Conservation (phyloP, 305 asterid species). For the Fraxinus ornus region DNA sequence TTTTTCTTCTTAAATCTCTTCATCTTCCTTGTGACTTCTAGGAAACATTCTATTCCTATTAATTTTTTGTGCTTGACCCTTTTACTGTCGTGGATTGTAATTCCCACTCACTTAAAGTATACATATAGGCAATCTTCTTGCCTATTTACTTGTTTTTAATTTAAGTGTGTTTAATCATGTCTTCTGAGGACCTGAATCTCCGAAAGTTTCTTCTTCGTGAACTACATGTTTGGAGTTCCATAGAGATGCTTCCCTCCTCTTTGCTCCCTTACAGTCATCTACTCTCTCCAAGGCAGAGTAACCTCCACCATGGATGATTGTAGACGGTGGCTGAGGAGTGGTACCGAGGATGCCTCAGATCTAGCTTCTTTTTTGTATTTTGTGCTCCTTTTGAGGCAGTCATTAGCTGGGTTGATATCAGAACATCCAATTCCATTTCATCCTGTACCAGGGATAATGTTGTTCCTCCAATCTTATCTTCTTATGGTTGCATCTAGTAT, state of each 20-base stretch:
- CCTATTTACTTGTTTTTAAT: not conserved
- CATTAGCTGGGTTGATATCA: not conserved
- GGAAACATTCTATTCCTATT: not conserved
- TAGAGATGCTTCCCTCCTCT: not conserved
- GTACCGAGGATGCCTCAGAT: not conserved
- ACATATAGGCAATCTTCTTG: not conserved
- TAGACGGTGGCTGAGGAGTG: not conserved
- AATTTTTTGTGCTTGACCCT: not conserved
- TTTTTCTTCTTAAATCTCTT: not conserved
- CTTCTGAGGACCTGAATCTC: not conserved
- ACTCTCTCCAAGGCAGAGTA: not conserved
- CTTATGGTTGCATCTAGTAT: not conserved
- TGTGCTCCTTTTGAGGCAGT: not conserved
- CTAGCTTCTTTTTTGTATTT: not conserved
- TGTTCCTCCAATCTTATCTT: not conserved
- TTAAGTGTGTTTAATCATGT: not conserved
- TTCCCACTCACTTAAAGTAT: not conserved
- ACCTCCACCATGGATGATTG: not conserved
- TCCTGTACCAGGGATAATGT: not conserved
- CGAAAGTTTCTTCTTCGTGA: not conserved
- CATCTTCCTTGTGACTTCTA: not conserved
- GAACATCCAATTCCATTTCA: not conserved
- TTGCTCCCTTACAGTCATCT: not conserved
- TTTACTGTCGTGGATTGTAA: not conserved
- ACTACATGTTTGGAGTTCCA: not conserved